Percentiles rank a stretch among this genome's conserved stretches.
Evolutionary conservation across 164 flowering plant species (phyloP).

Genomic region (Tinospora cordifolia): DNA sequence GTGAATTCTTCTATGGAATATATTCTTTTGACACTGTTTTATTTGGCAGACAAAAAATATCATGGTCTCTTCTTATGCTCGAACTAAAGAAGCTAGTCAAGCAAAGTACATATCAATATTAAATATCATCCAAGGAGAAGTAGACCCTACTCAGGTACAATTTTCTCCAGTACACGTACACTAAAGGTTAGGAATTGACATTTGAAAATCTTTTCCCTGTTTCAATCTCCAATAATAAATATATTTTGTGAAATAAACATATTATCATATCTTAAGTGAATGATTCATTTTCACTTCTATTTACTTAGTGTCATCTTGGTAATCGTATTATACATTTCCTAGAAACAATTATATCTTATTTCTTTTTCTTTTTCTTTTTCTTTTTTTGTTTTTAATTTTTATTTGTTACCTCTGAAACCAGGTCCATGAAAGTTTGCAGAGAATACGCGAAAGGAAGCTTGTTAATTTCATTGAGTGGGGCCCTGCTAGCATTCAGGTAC

Average conservation of each 20-base stretch:
- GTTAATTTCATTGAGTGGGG: constrained; percentile 99
- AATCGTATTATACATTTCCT: too few species aligned
- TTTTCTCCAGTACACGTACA: not conserved
- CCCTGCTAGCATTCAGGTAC: constrained; percentile 99
- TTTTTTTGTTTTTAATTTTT: not conserved
- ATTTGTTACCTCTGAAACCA: constrained; percentile 18
- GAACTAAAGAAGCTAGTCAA: constrained; percentile 97
- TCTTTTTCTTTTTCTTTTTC: not conserved
- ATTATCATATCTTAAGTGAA: too few species aligned
- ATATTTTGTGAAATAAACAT: too few species aligned
- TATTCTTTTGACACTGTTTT: constrained; percentile 25
- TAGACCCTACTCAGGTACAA: constrained; percentile 94
- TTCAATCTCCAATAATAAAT: not conserved
- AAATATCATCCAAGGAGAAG: constrained; percentile 99
- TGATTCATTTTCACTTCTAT: too few species aligned
- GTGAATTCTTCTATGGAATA: constrained; percentile 1
- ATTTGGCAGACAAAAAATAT: constrained; percentile 85
- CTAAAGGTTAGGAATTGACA: not conserved
- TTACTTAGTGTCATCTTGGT: too few species aligned
- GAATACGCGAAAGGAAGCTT: constrained; percentile 99
- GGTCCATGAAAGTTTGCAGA: constrained; percentile 99
- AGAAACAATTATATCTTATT: not conserved
- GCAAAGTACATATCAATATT: constrained; percentile 96
- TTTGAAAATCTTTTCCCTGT: not conserved
- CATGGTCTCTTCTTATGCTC: constrained; percentile 97